phyloP scores from a whole-genome alignment of 2,329 filamentous ascomycete genomes.

The Pseudopyricularia cyperi region DNA sequence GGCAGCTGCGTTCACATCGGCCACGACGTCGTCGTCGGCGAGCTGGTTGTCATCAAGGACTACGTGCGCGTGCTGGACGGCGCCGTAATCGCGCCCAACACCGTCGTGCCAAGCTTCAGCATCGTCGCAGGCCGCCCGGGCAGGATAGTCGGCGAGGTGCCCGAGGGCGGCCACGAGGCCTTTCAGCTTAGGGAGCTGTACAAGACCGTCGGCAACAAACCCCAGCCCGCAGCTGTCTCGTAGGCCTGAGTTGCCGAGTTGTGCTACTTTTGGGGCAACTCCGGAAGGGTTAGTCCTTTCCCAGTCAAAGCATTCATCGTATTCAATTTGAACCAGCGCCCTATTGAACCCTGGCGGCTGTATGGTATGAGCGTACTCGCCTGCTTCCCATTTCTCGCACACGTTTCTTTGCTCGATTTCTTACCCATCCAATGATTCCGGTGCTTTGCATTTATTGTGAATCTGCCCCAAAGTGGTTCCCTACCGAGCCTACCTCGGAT shows the following conservation, averaged over 20 bases:
- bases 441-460: too few relatives aligned
- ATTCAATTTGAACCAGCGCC: too few relatives aligned
- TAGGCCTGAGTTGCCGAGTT: background rate
- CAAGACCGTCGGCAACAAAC: constrained; percentile 49
- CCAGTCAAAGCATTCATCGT: too few relatives aligned
- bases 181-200: constrained; percentile 54
- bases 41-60: constrained; percentile 87
- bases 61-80: constrained; percentile 80
- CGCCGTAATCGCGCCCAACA: constrained; percentile 70
- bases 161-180: constrained; percentile 53
- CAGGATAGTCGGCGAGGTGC: constrained; percentile 68
- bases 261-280: background rate
- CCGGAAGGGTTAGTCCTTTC: too few relatives aligned
- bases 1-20: constrained; percentile 82
- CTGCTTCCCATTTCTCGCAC: too few relatives aligned
- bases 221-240: constrained; percentile 22
- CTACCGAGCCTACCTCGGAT: too few relatives aligned
- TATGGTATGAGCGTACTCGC: too few relatives aligned
- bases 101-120: constrained; percentile 86
- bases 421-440: too few relatives aligned
- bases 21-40: constrained; percentile 60
- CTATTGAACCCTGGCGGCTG: too few relatives aligned
- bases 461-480: too few relatives aligned
- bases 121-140: constrained; percentile 79
- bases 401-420: too few relatives aligned